phyloP scores from a whole-genome alignment of 345 rosid species.

The Melaleuca alternifolia region DNA sequence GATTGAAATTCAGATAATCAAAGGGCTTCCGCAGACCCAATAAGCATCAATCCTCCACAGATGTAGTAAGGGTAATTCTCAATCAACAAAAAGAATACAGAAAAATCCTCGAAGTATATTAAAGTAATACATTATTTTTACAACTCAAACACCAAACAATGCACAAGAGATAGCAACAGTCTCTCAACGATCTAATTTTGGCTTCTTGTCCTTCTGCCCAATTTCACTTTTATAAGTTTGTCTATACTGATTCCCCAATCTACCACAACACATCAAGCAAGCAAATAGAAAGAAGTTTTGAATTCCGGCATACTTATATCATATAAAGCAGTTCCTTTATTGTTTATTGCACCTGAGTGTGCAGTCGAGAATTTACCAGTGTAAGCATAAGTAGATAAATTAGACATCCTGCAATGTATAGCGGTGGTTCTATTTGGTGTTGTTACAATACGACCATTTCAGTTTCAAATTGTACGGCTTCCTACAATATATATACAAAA shows the following conservation, averaged over 20 bases:
- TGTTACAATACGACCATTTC: background rate
- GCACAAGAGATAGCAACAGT: background rate
- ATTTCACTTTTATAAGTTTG: background rate
- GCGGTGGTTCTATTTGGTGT: background rate
- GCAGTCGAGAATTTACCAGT: background rate
- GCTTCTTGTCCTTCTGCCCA: background rate
- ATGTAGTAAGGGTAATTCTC: background rate
- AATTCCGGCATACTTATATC: background rate
- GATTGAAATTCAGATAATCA: background rate
- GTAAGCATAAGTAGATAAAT: background rate
- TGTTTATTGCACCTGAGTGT: background rate
- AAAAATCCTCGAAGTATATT: background rate
- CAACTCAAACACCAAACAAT: background rate
- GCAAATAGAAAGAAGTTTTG: background rate
- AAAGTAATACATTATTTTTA: background rate
- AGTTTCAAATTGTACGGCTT: background rate
- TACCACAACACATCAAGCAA: background rate
- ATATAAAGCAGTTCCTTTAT: background rate
- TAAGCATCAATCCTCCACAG: background rate
- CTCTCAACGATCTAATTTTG: background rate
- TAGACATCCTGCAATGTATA: background rate
- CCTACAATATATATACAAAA: background rate
- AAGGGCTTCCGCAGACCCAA: background rate
- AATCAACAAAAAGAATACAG: background rate
- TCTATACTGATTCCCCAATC: background rate